Evolutionary conservation across 805 yeast genomes (phyloP), one percentile per base, ranked within the genome.

Genomic region (Candida andamanensis): DNA sequence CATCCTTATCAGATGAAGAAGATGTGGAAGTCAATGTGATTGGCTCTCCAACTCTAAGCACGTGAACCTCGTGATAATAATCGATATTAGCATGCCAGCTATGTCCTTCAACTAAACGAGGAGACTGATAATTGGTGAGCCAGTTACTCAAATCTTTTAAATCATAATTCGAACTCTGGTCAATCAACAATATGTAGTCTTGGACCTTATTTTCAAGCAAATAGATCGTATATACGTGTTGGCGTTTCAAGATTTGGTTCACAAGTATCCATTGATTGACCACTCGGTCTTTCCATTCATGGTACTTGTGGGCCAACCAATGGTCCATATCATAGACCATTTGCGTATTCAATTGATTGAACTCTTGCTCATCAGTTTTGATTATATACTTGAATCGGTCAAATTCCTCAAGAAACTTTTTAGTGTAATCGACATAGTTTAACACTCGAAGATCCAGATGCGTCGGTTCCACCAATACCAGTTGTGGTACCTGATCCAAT

Each of bases 11-110:
- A n/a, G n/a, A n/a, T n/a, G n/a, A n/a, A n/a, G n/a, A n/a, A n/a
- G n/a, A n/a, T n/a, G n/a, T n/a, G n/a, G n/a, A n/a, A n/a, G n/a
- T n/a, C n/a, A n/a, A n/a, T n/a, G 10, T 19, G 11, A 19, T 19
- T 8, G 22, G 22, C 9, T 20, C 24, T 2, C 44, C 44, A 12
- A 35, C 26, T 14, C 24, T 32, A 6, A 33, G 29, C 26, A 41
- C 37, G 24, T 27, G 33, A 4, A 38, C 35, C 9, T 18, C 14
- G 16, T 24, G 30, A 9, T 26, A 27, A 15, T 18, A 32, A 10
- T 24, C 23, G 14, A 34, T 19, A 10, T 20, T 10, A 19, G 15
- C 35, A 30, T 37, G 27, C 45, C 45, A 41, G 17, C 35, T 28
- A 6, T 32, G 26, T 4, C 22, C 33, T 20, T 32, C 30, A 11